Evolutionary conservation across 2,329 filamentous ascomycete genomes (phyloP).

Genomic region (Phyllachora maydis): DNA sequence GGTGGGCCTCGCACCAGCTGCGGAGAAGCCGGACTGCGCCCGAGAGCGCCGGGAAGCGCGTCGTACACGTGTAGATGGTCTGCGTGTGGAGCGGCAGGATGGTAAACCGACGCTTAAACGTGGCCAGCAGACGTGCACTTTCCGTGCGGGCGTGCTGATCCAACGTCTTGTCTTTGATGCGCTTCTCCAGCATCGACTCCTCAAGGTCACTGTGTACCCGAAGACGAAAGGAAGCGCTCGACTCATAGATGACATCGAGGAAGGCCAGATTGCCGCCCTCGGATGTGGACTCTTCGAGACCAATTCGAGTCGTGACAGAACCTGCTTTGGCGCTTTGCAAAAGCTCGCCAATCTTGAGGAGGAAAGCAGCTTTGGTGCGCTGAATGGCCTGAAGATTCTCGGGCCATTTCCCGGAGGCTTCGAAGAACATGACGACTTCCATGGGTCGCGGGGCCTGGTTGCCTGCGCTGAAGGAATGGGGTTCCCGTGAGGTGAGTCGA

Average conservation of each 20-base stretch:
- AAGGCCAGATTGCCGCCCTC: slow-evolving; percentile 60
- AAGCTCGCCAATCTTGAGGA: slow-evolving; percentile 54
- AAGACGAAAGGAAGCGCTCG: slow-evolving; percentile 57
- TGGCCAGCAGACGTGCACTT: slow-evolving; percentile 45
- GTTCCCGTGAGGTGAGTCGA: slow-evolving; percentile 46
- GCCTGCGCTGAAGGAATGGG: slow-evolving; percentile 26
- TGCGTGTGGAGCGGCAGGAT: slow-evolving; percentile 64
- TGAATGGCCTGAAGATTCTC: slow-evolving; percentile 84
- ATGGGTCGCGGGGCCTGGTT: slow-evolving; percentile 33
- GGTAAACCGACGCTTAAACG: slow-evolving; percentile 50
- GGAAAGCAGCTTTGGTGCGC: slow-evolving; percentile 79
- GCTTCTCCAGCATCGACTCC: slow-evolving; percentile 57
- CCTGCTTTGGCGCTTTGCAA: slow-evolving; percentile 36
- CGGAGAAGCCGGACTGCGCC: slow-evolving; percentile 70
- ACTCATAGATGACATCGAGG: slow-evolving; percentile 59
- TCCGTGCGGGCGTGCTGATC: slow-evolving; percentile 47
- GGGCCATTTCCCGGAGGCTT: slow-evolving; percentile 84
- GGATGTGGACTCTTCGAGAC: slow-evolving; percentile 54
- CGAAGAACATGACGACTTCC: slow-evolving; percentile 74
- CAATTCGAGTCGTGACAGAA: slow-evolving; percentile 48
- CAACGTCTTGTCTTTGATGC: slow-evolving; percentile 51
- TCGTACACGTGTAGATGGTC: slow-evolving; percentile 60
- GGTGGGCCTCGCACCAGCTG: slow-evolving; percentile 72
- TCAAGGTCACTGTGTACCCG: slow-evolving; percentile 83
- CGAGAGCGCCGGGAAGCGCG: slow-evolving; percentile 60